Conservation (phyloP, 1,284 basidiomycete species). For the Ganoderma leucocontextum region DNA sequence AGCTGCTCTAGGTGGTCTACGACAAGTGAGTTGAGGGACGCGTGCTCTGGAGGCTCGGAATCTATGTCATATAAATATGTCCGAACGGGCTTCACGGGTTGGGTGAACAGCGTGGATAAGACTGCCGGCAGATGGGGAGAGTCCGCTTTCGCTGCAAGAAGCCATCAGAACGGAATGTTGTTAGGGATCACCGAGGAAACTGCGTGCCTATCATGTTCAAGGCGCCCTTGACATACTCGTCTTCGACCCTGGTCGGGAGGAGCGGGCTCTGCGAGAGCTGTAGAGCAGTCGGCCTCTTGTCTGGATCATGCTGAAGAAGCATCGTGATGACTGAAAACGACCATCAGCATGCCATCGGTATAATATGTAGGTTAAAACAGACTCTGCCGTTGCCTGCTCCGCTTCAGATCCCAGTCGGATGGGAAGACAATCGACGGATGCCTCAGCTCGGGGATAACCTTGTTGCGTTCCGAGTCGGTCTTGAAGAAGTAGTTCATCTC, state of each 20-base stretch:
- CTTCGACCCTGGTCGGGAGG: slow-evolving; percentile 79
- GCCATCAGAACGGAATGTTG: not conserved
- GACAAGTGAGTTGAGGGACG: slow-evolving; percentile 79
- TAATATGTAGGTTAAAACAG: slow-evolving; percentile 36
- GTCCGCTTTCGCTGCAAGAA: slow-evolving; percentile 66
- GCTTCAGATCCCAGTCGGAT: slow-evolving; percentile 71
- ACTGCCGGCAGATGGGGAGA: slow-evolving; percentile 79
- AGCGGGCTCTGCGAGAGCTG: slow-evolving; percentile 86
- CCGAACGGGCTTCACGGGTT: slow-evolving; percentile 70
- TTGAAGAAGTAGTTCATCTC: slow-evolving; percentile 94
- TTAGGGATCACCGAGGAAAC: slow-evolving; percentile 19
- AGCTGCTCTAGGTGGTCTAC: slow-evolving; percentile 79
- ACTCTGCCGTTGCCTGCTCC: slow-evolving; percentile 75
- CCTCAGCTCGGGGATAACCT: slow-evolving; percentile 82
- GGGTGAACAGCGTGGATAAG: slow-evolving; percentile 75
- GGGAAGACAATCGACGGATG: slow-evolving; percentile 82
- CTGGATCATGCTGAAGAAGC: slow-evolving; percentile 87
- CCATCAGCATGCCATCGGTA: not conserved
- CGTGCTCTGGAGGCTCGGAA: slow-evolving; percentile 74
- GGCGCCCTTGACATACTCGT: slow-evolving; percentile 87
- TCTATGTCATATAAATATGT: slow-evolving; percentile 85
- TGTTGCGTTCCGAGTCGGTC: slow-evolving; percentile 89
- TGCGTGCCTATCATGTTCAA: slow-evolving; percentile 77
- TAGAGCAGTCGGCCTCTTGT: slow-evolving; percentile 83
- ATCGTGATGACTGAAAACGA: slow-evolving; percentile 72